A percentile compares a stretch with the other conserved stretches of the same genome.
Evolutionary conservation across 331 rosid genomes (phyloP).

Genomic region (Stylosanthes scabra): DNA sequence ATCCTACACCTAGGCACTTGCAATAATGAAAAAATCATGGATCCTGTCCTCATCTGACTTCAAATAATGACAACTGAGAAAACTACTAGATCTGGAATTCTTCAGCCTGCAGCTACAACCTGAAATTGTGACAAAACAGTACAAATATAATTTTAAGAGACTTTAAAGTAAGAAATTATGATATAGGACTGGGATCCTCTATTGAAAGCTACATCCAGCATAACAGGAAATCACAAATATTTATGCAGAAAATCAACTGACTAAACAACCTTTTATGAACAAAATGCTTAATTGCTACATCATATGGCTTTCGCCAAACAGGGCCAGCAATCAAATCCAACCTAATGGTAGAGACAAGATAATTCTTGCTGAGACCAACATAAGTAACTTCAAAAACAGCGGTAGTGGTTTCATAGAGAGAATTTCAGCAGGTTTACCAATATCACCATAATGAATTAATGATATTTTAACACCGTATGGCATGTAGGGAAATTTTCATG

Average conservation of each 20-base stretch:
- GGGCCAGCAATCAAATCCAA: conserved; percentile 24
- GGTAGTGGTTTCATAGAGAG: background rate
- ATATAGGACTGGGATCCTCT: conserved; percentile 23
- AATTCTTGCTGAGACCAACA: conserved; percentile 1
- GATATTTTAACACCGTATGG: too few relatives aligned
- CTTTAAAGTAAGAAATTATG: background rate
- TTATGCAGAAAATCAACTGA: conserved; percentile 13
- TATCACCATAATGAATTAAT: background rate
- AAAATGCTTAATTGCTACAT: conserved; percentile 24
- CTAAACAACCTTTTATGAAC: conserved; percentile 6
- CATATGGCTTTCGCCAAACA: background rate
- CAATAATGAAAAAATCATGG: conserved; percentile 70
- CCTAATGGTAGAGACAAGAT: conserved; percentile 9
- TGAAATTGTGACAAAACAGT: conserved; percentile 39
- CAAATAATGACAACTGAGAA: conserved; percentile 35
- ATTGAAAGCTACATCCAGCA: conserved; percentile 22
- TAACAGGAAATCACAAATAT: conserved; percentile 5
- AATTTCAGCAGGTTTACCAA: background rate
- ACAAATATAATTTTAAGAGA: background rate
- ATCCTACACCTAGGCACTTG: conserved; percentile 75
- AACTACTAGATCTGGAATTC: conserved; percentile 37
- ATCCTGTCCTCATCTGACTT: conserved; percentile 63
- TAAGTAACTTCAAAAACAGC: conserved; percentile 1
- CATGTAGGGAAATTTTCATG: too few relatives aligned
- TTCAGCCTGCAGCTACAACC: conserved; percentile 51